phyloP scores from a whole-genome alignment of 1,139 yeast genomes.

The Schwanniomyces etchellsii region DNA sequence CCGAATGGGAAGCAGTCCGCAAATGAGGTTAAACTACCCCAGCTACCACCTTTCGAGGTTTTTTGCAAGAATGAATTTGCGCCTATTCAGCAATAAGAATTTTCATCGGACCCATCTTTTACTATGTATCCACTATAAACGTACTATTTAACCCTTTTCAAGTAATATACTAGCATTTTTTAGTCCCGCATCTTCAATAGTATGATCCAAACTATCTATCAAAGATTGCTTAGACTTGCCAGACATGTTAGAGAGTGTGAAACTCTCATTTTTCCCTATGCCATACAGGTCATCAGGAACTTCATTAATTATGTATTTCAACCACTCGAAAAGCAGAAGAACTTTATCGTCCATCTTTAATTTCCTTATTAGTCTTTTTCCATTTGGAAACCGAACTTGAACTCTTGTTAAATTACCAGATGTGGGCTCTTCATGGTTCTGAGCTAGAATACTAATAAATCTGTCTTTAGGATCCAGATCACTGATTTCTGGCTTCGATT shows the following conservation, averaged over 20 bases:
- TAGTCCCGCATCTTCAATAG: conserved; percentile 72
- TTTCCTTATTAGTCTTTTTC: conserved; percentile 74
- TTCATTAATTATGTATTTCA: conserved; percentile 50
- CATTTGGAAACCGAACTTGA: conserved; percentile 84
- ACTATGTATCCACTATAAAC: conserved; percentile 1
- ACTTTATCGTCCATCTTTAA: conserved; percentile 55
- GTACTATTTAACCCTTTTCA: conserved; percentile 37
- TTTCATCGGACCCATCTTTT: no score
- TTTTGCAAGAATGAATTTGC: not conserved
- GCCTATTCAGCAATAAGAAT: not conserved
- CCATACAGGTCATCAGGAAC: conserved; percentile 50
- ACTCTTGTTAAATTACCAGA: conserved; percentile 64
- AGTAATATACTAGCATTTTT: conserved; percentile 76
- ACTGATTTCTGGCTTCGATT: conserved; percentile 8
- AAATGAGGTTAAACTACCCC: not conserved
- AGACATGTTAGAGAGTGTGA: conserved; percentile 53
- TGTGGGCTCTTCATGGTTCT: conserved; percentile 52
- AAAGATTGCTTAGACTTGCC: conserved; percentile 58
- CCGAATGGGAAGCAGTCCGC: no score
- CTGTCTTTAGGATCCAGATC: conserved; percentile 8
- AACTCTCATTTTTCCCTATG: conserved; percentile 30
- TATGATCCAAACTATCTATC: conserved; percentile 48
- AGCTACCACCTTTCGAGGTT: not conserved
- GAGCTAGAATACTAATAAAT: conserved; percentile 43
- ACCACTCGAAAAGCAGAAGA: conserved; percentile 27